Base-by-base conservation (phyloP, 805 yeast species). In the Lipomyces yamadae region DNA sequence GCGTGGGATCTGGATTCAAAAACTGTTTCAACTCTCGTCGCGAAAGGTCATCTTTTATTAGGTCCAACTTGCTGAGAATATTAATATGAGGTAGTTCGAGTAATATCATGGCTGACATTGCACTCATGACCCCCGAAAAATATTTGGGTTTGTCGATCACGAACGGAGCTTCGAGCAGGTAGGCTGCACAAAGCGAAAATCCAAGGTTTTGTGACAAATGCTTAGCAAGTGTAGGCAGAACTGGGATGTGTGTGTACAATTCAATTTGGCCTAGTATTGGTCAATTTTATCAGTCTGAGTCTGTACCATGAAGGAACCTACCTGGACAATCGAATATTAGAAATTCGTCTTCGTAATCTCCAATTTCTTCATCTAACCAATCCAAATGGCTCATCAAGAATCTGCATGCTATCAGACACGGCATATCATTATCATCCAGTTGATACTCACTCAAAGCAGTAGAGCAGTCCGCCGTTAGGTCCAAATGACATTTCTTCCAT, bases 61-160 rank as follows among this genome's bases (percentile, higher is more conserved):
- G 82, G 76, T 95, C 99, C 61, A 91, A 79, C 75, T 95, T 95
- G 64, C 96, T 89, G 58, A 95, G 81, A 24, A 95, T 86, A 76
- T 95, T 95, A 65, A 95, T 88, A 76, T 95, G 99, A 15, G 99
- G 99, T 54, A 94, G 83, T 77, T 95, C 99, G 61, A 95, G 82
- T 66, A 95, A 81, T 35, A 95, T 91, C 99, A 95, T 95, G 0
- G 99, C 97, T 30, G 96, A 89, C 99, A 95, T 95, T 29, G 99
- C 99, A 76, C 93, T 87, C 66, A 95, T 81, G 0, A 97, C 96
- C 2, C 99, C 99, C 63, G 96, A 89, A 77, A 95, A 95, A 78
- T 92, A 95, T 78, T 96, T 96, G 10, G 97, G 85, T 56, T 87
- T 84, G 77, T 95, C 99, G 65, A 94, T 82, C 57, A 94, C 90